Conservation (phyloP, 257 asterid genomes). For the Solanum chilense region DNA sequence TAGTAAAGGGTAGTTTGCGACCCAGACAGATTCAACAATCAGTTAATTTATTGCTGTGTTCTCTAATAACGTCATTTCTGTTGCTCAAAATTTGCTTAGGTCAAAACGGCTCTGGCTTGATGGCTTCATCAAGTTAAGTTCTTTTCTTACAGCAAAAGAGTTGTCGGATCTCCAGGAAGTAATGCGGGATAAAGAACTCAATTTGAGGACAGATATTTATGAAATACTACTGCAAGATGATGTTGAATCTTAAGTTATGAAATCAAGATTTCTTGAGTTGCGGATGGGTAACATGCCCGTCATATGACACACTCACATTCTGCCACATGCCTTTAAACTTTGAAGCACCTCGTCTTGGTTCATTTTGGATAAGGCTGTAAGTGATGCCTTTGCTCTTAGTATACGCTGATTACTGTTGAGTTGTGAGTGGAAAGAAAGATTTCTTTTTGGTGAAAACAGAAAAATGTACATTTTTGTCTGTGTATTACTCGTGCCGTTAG, state of each 20-base stretch:
- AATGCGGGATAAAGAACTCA: constrained; percentile 92
- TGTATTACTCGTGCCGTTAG: background rate
- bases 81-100: constrained; percentile 28
- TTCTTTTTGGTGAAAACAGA: background rate
- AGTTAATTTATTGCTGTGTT: background rate
- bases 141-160: constrained; percentile 67
- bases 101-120: constrained; percentile 90
- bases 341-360: background rate
- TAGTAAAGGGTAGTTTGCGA: background rate
- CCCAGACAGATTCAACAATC: background rate
- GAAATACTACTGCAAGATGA: constrained; percentile 90
- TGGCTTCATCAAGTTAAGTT: constrained; percentile 61
- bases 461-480: background rate
- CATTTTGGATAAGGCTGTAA: background rate
- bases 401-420: background rate
- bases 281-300: background rate
- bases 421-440: background rate
- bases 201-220: constrained; percentile 89
- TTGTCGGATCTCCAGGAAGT: constrained; percentile 94
- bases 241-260: constrained; percentile 24
- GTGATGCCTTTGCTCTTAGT: background rate
- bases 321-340: background rate
- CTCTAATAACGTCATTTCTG: background rate
- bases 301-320: background rate
- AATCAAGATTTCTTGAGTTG: background rate